A percentile compares a stretch with the other conserved stretches of the same genome.
Conservation (phyloP, 78 protist species). For the Isochrysis galbana region DNA sequence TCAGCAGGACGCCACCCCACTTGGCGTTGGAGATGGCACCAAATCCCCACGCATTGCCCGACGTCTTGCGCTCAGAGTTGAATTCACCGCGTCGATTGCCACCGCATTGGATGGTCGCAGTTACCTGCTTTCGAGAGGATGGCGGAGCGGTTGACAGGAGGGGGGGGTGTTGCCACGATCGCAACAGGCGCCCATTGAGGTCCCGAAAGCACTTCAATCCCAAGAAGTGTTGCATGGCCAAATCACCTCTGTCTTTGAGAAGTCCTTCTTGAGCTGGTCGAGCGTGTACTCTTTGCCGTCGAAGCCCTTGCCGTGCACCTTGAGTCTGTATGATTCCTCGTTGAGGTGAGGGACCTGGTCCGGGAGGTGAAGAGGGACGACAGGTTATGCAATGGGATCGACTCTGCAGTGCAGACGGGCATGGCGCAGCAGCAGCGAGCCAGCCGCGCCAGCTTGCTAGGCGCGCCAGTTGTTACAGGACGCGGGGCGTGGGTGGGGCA, state of each 20-base stretch:
- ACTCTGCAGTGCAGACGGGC: no score
- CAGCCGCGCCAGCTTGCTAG: no score
- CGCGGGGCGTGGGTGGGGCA: no score
- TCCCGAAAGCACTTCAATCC: no score
- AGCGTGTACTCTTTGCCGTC: neutral
- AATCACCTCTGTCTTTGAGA: neutral
- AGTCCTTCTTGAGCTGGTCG: constrained; percentile 58
- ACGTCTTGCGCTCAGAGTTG: neutral
- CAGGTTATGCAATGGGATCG: no score
- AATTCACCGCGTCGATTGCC: constrained; percentile 69
- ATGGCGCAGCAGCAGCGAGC: no score
- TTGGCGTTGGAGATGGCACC: constrained; percentile 64
- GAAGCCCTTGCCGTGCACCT: neutral
- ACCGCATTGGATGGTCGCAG: constrained; percentile 54
- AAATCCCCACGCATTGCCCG: constrained; percentile 53
- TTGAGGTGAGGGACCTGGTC: constrained; percentile 77
- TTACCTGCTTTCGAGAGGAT: neutral
- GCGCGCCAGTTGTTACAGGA: no score
- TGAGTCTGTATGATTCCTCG: constrained; percentile 34
- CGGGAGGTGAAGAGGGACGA: no score
- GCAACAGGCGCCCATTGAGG: no score
- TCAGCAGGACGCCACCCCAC: constrained; percentile 69
- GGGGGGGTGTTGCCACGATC: no score
- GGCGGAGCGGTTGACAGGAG: no score
- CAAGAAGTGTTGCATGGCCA: no score